These are phyloP conservation scores for Gossypium mustelinum DNA, from an alignment of 345 rosid genomes.

Conservation along the genomic window DNA sequence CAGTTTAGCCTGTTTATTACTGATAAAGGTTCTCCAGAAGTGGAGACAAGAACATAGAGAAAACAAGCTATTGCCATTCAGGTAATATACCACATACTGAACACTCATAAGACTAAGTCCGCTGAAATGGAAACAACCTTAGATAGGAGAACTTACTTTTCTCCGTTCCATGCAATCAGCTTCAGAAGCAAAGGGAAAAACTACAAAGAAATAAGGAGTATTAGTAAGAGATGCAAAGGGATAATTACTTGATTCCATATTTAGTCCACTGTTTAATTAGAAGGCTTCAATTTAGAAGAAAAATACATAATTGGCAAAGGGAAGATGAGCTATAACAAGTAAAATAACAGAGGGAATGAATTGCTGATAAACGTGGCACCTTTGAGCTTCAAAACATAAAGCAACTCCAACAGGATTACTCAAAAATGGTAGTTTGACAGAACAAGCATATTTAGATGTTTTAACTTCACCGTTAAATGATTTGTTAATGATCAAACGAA, in stretches of 20 bases:
- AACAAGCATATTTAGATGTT: background rate
- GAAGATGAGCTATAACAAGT: background rate
- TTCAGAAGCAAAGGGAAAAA: slow-evolving; percentile 90
- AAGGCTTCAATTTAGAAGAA: background rate
- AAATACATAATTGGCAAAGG: background rate
- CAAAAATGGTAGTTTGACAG: background rate
- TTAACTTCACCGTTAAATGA: too few species aligned
- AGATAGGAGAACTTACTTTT: slow-evolving; percentile 50
- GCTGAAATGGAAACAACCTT: background rate
- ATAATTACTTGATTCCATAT: background rate
- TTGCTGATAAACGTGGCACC: background rate
- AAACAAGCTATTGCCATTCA: background rate
- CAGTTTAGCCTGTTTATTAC: slow-evolving; percentile 10
- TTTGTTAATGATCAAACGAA: too few species aligned
- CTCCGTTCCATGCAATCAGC: slow-evolving; percentile 93
- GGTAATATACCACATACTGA: background rate
- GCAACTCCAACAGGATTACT: background rate
- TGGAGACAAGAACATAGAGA: background rate
- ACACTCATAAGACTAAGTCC: background rate
- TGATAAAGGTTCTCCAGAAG: background rate
- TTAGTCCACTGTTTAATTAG: background rate
- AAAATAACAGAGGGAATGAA: background rate
- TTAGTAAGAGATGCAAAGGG: background rate
- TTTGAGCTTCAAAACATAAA: background rate
- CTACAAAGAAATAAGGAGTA: slow-evolving; percentile 38